Evolutionary conservation across 495 filamentous ascomycete species (phyloP), one percentile per base, ranked within the genome.

Genomic region (Neurospora pannonica): DNA sequence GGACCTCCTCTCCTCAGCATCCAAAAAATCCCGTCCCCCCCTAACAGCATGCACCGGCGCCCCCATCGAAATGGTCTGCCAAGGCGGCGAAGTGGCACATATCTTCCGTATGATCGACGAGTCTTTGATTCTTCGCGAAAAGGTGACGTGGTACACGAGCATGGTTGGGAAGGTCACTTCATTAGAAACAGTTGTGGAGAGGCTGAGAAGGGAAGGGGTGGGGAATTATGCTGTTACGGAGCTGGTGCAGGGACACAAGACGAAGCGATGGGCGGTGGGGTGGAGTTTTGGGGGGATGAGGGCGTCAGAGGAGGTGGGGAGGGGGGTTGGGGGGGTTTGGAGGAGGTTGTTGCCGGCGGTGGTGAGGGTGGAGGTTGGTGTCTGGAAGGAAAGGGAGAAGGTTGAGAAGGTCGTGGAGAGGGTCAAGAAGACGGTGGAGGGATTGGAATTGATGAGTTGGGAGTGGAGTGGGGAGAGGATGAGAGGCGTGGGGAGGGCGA

Each of bases 121-220:
- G 78, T 94, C 92, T 43, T 81, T 92, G 13, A 76, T 79, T 0
- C 82, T 95, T 8, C 79, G 83, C 43, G 87, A 88, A 0, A 81
- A 85, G 24, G 88, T 95, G 10, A 89, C 88, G 70, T 98, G 96
- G 96, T 98, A 95, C 79, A 97, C 93, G 3, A 90, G 89, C 36
- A 97, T 99, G 93, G 84, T 98, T 0, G 96, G 96, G 0, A 97
- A 96, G 76, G 83, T 93, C 37, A 89, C 88, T 39, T 96, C 92
- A 73, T 83, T 97, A 5, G 85, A 89, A 4, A 73, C 81, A 0
- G 80, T 98, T 0, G 82, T 97, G 0, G 86, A 88, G 21, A 83
- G 82, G 38, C 83, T 99, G 0, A 87, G 85, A 39, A 83, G 83
- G 11, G 81, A 87, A 10, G 86, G 83, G 0, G 88, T 95, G 42